Evolutionary conservation across 2,329 filamentous ascomycete species (phyloP).

Genomic region (Tolypocladium paradoxum): DNA sequence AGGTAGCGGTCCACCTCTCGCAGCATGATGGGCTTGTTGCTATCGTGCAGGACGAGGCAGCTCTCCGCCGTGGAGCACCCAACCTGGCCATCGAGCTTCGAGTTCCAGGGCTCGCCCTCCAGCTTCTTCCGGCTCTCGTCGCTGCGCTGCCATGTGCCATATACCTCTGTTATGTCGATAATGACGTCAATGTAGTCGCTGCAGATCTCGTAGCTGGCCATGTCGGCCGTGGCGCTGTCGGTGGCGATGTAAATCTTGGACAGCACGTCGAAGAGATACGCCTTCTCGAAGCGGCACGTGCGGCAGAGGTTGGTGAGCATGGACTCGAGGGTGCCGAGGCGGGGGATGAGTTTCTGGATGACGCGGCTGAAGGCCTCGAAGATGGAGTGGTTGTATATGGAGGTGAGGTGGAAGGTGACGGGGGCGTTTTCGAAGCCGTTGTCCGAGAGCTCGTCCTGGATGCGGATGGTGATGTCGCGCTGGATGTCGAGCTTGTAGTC

Average conservation of each 20-base stretch:
- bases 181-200: constrained; percentile 98
- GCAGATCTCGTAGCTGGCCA: constrained; percentile 95
- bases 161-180: constrained; percentile 92
- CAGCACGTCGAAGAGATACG: constrained; percentile 93
- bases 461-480: constrained; percentile 90
- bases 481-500: constrained; percentile 95
- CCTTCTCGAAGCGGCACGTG: constrained; percentile 93
- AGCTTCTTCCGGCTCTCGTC: constrained; percentile 43
- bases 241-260: constrained; percentile 99
- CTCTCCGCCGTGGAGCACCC: constrained; percentile 57
- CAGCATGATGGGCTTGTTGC: constrained; percentile 53
- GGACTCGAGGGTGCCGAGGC: constrained; percentile 83
- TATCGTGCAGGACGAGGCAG: constrained; percentile 55
- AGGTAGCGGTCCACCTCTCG: constrained; percentile 64
- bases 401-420: constrained; percentile 90
- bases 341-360: constrained; percentile 92
- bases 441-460: constrained; percentile 91
- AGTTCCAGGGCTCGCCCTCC: constrained; percentile 50
- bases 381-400: constrained; percentile 96
- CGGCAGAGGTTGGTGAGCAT: constrained; percentile 89
- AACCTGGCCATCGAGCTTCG: constrained; percentile 53
- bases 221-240: constrained; percentile 84
- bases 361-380: constrained; percentile 98
- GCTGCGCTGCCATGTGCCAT: constrained; percentile 61
- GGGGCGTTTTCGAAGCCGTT: constrained; percentile 87